These are phyloP conservation scores for Mortierella antarctica DNA, from an alignment of 192 early-diverging fungal genomes.

Conservation along the genomic window DNA sequence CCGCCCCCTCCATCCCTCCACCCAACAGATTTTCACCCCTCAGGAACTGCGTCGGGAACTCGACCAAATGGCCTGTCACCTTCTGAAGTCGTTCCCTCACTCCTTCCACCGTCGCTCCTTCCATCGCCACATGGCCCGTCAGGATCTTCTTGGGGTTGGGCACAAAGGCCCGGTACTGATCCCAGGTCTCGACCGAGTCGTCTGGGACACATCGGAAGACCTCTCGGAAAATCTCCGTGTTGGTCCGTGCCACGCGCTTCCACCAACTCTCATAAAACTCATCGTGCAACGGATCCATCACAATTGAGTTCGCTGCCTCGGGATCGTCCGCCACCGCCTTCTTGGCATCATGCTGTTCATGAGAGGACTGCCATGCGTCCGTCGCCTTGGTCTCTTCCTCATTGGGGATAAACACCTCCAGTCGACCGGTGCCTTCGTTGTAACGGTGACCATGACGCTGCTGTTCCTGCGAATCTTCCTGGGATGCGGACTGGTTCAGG, in stretches of 20 bases:
- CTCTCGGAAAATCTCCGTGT: conserved; percentile 76
- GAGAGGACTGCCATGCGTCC: conserved; percentile 11
- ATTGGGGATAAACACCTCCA: conserved; percentile 14
- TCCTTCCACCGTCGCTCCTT: conserved; percentile 34
- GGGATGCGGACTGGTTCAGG: neutral
- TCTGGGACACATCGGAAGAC: conserved; percentile 90
- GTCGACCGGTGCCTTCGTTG: conserved; percentile 9
- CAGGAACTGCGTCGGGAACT: conserved; percentile 63
- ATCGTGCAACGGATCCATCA: conserved; percentile 78
- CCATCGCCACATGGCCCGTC: conserved; percentile 63
- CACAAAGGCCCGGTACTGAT: conserved; percentile 56
- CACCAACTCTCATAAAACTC: conserved; percentile 71
- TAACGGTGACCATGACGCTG: conserved; percentile 2
- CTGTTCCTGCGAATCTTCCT: neutral
- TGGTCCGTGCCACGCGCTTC: conserved; percentile 68
- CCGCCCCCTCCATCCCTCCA: conserved; percentile 55
- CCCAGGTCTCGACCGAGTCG: conserved; percentile 70
- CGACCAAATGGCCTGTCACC: conserved; percentile 63
- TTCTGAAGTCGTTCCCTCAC: conserved; percentile 45
- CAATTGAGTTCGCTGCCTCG: conserved; percentile 47
- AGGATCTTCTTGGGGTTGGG: conserved; percentile 57
- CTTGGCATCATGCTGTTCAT: conserved; percentile 11
- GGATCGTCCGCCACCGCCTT: conserved; percentile 22
- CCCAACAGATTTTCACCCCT: conserved; percentile 64
- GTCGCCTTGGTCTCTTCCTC: conserved; percentile 14